Evolutionary conservation across 805 yeast genomes (phyloP), one percentile per base, ranked within the genome.

Genomic region (Starmerella scarabaei): DNA sequence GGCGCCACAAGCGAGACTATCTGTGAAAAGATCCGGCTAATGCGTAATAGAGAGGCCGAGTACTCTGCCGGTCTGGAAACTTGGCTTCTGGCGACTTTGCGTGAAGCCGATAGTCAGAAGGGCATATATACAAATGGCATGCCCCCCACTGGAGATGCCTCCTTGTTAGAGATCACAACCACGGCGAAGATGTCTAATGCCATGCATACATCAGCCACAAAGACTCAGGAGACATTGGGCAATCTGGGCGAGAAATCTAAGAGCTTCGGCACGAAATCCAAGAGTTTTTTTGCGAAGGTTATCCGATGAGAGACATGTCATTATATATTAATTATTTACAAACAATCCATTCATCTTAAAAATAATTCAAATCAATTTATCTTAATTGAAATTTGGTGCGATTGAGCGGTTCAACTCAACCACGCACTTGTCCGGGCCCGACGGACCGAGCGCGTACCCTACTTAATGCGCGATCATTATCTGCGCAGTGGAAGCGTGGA

Each of bases 241-340:
- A 47, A 50, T 21, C 44, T 59, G 8, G 60, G 64, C 9, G 61
- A 56, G 38, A 57, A 56, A 49, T 50, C 59, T 9, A 48, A 55
- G 44, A 48, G 45, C 35, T 20, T 36, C 11, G 39, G 39, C 16
- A 36, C 39, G 28, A 41, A 49, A n/a, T 58, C 59, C 29, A 52
- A 51, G 40, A 55, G 59, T 8, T 44, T 60, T 37, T 53, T 60
- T 43, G 62, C 61, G 20, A 55, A 50, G 44, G 60, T 47, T 12
- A 47, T 47, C 30, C 41, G 50, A 21, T 47, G 18, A 19, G 7
- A n/a, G n/a, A n/a, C 4, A 4, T 17, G n/a, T n/a, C 5, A 8
- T 5, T 21, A 5, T 34, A 17, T 7, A n/a, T 34, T 18, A n/a
- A n/a, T n/a, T n/a, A n/a, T n/a, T n/a, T n/a, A 19, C 38, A 31